A percentile compares a stretch with the other conserved stretches of the same genome.
Evolutionary conservation across 208 protist genomes (phyloP).

Genomic region (Leishmania amazonensis): DNA sequence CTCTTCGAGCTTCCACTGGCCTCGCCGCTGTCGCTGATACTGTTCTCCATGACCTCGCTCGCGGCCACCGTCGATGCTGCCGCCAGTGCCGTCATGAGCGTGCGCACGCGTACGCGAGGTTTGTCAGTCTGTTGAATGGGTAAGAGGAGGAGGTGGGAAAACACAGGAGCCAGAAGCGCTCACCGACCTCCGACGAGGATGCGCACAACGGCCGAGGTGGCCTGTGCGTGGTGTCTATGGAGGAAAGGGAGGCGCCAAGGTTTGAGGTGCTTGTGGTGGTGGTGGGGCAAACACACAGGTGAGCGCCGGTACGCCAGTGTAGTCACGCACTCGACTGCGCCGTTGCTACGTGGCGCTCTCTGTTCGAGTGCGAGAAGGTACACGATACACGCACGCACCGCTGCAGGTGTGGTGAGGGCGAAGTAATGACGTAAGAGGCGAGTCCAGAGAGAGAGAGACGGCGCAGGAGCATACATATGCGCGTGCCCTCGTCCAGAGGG

Average conservation of each 20-base stretch:
- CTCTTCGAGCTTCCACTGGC: neutral
- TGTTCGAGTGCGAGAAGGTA: neutral
- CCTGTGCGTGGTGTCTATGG: neutral
- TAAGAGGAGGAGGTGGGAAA: neutral
- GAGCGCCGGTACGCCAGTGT: neutral
- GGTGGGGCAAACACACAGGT: neutral
- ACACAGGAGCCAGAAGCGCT: neutral
- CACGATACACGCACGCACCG: too few species aligned
- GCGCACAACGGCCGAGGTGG: neutral
- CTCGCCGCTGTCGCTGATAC: neutral
- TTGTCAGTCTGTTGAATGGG: too few species aligned
- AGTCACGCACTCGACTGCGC: neutral
- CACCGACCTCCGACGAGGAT: neutral
- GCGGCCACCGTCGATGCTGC: neutral
- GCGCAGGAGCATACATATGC: neutral
- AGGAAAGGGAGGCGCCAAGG: too few species aligned
- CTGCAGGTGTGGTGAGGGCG: too few species aligned
- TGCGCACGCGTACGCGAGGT: too few species aligned
- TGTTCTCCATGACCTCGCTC: neutral
- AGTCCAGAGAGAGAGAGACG: neutral
- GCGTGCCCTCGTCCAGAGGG: neutral
- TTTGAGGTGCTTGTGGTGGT: too few species aligned
- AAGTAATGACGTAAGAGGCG: neutral
- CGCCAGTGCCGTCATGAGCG: neutral
- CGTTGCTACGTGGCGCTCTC: neutral